phyloP scores from a whole-genome alignment of 805 yeast genomes.

The Ogataea pini region DNA sequence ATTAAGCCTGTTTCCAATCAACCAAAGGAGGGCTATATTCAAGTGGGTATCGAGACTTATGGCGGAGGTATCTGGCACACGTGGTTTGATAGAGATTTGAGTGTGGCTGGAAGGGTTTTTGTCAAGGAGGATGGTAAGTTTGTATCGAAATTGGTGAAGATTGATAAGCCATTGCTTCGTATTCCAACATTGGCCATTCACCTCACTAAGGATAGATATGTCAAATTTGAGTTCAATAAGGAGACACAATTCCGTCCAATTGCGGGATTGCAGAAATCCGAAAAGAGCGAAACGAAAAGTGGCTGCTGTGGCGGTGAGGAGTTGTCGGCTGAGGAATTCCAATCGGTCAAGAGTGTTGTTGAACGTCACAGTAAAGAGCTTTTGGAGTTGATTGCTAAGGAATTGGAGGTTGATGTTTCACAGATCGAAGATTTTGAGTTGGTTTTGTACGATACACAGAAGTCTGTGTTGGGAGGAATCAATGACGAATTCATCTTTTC shows the following conservation, averaged over 20 bases:
- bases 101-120: slow-evolving; percentile 89
- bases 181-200: slow-evolving; percentile 96
- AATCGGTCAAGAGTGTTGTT: slow-evolving; percentile 62
- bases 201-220: slow-evolving; percentile 72
- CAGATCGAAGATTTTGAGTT: slow-evolving; percentile 90
- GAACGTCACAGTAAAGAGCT: slow-evolving; percentile 78
- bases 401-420: slow-evolving; percentile 49
- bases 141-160: slow-evolving; percentile 70
- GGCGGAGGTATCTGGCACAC: slow-evolving; percentile 97
- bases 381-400: slow-evolving; percentile 66
- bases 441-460: slow-evolving; percentile 80
- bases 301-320: slow-evolving; percentile 52
- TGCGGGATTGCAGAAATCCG: slow-evolving; percentile 49
- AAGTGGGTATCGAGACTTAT: slow-evolving; percentile 90
- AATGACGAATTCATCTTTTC: slow-evolving; percentile 89
- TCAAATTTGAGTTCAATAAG: slow-evolving; percentile 83
- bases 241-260: slow-evolving; percentile 87
- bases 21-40: slow-evolving; percentile 71
- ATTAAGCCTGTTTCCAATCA: slow-evolving; percentile 84
- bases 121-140: slow-evolving; percentile 54
- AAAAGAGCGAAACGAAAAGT: slow-evolving; percentile 7
- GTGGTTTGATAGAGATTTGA: slow-evolving; percentile 94
- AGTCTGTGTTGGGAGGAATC: slow-evolving; percentile 82
- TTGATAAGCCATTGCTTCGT: slow-evolving; percentile 80
- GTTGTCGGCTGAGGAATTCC: slow-evolving; percentile 55